phyloP scores from a whole-genome alignment of 495 filamentous ascomycete species.

The Aspergillus sclerotioniger region DNA sequence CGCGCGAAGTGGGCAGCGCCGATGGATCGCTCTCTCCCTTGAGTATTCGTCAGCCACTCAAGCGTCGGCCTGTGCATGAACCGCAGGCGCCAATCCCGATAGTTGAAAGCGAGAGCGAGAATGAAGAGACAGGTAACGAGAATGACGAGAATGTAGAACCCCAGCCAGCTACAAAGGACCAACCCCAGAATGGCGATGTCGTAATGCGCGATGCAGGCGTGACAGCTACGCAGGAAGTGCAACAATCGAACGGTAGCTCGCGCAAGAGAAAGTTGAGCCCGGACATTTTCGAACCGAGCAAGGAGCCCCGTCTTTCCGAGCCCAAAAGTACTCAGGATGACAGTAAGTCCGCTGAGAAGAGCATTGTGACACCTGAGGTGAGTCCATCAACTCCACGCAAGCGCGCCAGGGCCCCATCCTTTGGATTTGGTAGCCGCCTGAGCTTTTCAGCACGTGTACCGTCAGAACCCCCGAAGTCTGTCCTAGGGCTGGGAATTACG shows the following conservation, averaged over 20 bases:
- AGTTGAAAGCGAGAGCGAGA: background rate
- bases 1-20: background rate
- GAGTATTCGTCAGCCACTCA: background rate
- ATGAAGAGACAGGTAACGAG: background rate
- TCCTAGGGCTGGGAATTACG: conserved; percentile 35
- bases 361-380: conserved; percentile 4
- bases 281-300: conserved; percentile 21
- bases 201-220: conserved; percentile 3
- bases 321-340: background rate
- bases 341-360: background rate
- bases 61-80: background rate
- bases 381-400: conserved; percentile 17
- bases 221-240: background rate
- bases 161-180: background rate
- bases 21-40: background rate
- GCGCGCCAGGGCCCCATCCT: conserved; percentile 19
- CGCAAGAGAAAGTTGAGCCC: conserved; percentile 31
- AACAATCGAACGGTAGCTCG: conserved; percentile 1
- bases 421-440: conserved; percentile 21
- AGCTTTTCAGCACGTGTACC: conserved; percentile 16
- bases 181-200: conserved; percentile 8
- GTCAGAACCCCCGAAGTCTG: conserved; percentile 10
- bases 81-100: background rate
- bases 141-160: background rate
- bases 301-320: conserved; percentile 28